Evolutionary conservation across 257 asterid species (phyloP), one percentile per base, ranked within the genome.

Genomic region (Jaltomata sinuosa): DNA sequence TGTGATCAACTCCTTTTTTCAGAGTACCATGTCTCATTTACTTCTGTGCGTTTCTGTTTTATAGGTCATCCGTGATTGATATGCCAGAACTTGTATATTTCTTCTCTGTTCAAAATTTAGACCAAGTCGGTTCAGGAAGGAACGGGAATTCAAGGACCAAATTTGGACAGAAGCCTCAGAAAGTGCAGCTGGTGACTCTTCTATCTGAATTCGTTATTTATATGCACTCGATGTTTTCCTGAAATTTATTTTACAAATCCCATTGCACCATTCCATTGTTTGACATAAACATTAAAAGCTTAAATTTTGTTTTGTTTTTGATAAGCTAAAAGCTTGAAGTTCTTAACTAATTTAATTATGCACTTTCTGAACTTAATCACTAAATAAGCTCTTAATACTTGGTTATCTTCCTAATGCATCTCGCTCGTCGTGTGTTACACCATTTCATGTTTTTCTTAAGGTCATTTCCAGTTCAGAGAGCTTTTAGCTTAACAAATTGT

Each of bases 61-160:
- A 95, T 97, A 92, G 93, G 97, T 89, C 96, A 76, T 25, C 96
- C 68, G 97, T 92, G 85, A 82, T 95, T 79, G 95, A 95, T 90
- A 85, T 94, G 92, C 84, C 95, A 83, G 98, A 94, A 89, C 91
- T 95, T 83, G 98, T 94, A 92, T 93, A 90, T 87, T 95, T 95
- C 85, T 95, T 95, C 90, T 91, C 98, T 22, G 84, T 86, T 64
- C 91, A 90, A 29, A 93, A 87, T 76, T 72, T 91, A 64, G 91
- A 85, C 87, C 91, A 71, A 53, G 59, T 27, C 1, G 42, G 81
- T 76, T 47, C 81, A 27, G 90, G 90, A 85, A 88, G 78, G 47
- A 59, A 87, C 10, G 86, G 90, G 74, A 92, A 90, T 79, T 52
- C 88, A 65, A 87, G 87, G 88, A 45, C 81, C 80, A 72, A 72